A percentile compares a stretch with the other conserved stretches of the same genome.
phyloP scores from a whole-genome alignment of 2,329 filamentous ascomycete species.

The Curvularia lunata region DNA sequence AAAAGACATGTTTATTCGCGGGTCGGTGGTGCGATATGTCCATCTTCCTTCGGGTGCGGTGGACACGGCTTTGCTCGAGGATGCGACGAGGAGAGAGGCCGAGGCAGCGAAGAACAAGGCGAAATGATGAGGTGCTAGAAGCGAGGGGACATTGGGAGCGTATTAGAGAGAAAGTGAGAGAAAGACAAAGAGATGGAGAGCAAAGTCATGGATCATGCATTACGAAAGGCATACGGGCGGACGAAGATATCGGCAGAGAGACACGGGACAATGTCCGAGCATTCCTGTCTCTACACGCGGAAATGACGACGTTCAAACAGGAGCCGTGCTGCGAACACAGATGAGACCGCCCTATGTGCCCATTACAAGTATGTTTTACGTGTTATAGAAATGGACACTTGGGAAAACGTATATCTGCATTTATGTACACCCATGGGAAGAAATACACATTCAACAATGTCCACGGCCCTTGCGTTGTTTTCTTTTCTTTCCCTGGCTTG shows the following conservation, averaged over 20 bases:
- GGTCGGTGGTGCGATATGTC: constrained; percentile 91
- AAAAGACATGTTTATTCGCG: constrained; percentile 95
- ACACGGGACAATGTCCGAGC: background rate
- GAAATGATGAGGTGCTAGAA: constrained; percentile 31
- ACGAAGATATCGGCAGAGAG: background rate
- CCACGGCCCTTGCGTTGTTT: background rate
- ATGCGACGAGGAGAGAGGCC: constrained; percentile 66
- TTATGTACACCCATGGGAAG: background rate
- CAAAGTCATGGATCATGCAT: background rate
- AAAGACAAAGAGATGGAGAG: background rate
- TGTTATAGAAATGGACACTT: background rate
- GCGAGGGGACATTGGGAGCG: background rate
- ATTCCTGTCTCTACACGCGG: background rate
- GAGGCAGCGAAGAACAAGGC: constrained; percentile 48
- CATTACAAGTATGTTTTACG: background rate
- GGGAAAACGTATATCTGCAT: background rate
- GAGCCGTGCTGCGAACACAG: background rate
- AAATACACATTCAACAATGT: background rate
- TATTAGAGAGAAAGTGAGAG: background rate
- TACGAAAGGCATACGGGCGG: background rate
- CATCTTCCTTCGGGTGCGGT: constrained; percentile 83
- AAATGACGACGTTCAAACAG: background rate
- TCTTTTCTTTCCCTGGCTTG: background rate
- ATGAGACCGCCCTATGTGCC: background rate
- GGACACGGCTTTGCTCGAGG: constrained; percentile 85